A percentile compares a stretch with the other conserved stretches of the same genome.
These are phyloP conservation scores for Fusarium sp. DNA, from an alignment of 2,329 filamentous ascomycete species.

Conservation along the genomic window DNA sequence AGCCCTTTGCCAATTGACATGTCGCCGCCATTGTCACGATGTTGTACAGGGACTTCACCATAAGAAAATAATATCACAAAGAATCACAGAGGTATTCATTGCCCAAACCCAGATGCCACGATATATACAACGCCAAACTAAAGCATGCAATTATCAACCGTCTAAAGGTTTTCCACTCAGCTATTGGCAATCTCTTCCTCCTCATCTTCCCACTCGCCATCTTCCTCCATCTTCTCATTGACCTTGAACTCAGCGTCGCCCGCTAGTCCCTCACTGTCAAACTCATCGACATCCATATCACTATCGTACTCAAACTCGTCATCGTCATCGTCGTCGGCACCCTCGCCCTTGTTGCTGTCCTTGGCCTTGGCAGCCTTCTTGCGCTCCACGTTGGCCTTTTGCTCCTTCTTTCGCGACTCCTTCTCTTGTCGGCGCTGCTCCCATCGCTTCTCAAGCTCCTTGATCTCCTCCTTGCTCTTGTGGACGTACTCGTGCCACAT, in stretches of 20 bases:
- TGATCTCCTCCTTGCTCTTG: slow-evolving; percentile 82
- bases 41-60: neutral
- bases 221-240: slow-evolving; percentile 62
- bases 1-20: neutral
- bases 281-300: slow-evolving; percentile 59
- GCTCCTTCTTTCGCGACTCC: slow-evolving; percentile 81
- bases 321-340: slow-evolving; percentile 48
- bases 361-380: slow-evolving; percentile 70
- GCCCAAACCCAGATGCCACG: slow-evolving; percentile 37
- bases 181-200: slow-evolving; percentile 54
- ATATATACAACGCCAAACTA: slow-evolving; percentile 43
- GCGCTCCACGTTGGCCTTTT: slow-evolving; percentile 90
- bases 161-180: neutral
- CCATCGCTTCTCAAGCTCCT: slow-evolving; percentile 85
- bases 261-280: slow-evolving; percentile 63
- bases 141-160: slow-evolving; percentile 27
- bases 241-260: slow-evolving; percentile 62
- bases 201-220: slow-evolving; percentile 65
- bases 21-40: neutral
- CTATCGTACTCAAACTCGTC: slow-evolving; percentile 59
- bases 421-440: slow-evolving; percentile 82
- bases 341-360: slow-evolving; percentile 51
- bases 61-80: neutral
- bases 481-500: slow-evolving; percentile 98
- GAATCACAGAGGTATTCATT: slow-evolving; percentile 42